Evolutionary conservation across 2,329 filamentous ascomycete genomes (phyloP).

Genomic region (Cadophora sp.): DNA sequence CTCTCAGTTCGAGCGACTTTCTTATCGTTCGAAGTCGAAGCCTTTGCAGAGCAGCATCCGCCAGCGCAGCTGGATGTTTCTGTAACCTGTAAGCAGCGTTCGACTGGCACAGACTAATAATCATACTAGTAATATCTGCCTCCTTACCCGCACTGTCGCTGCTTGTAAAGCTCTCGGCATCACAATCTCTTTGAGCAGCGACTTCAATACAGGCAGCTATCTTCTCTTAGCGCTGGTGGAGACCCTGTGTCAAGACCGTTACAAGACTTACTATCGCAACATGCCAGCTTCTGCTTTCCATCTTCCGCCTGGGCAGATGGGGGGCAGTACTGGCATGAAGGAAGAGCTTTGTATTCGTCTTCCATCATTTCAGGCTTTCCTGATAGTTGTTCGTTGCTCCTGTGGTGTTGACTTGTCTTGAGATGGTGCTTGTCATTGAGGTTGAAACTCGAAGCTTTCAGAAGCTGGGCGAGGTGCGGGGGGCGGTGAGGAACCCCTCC

Average conservation of each 20-base stretch:
- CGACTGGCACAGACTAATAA: too few relatives aligned
- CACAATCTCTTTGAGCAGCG: slow-evolving; percentile 9
- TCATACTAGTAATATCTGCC: not conserved
- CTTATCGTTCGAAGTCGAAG: not conserved
- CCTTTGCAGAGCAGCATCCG: not conserved
- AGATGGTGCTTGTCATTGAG: not conserved
- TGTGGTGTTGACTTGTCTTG: not conserved
- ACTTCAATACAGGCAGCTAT: slow-evolving; percentile 10
- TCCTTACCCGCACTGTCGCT: not conserved
- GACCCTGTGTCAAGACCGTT: too few relatives aligned
- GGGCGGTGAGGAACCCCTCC: not conserved
- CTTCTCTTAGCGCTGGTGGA: too few relatives aligned
- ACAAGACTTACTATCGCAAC: slow-evolving; percentile 4
- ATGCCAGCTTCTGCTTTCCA: not conserved
- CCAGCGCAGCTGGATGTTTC: not conserved
- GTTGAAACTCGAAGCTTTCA: not conserved
- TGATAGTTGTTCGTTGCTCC: not conserved
- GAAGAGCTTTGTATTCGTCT: not conserved
- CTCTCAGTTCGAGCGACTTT: not conserved
- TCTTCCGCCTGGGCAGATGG: not conserved
- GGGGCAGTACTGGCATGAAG: slow-evolving; percentile 6
- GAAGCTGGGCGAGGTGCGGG: not conserved
- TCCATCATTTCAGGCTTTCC: not conserved
- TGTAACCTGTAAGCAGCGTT: not conserved
- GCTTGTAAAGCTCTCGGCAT: not conserved